Evolutionary conservation across 2,329 filamentous ascomycete species (phyloP).

Genomic region (Fusarium continuum): DNA sequence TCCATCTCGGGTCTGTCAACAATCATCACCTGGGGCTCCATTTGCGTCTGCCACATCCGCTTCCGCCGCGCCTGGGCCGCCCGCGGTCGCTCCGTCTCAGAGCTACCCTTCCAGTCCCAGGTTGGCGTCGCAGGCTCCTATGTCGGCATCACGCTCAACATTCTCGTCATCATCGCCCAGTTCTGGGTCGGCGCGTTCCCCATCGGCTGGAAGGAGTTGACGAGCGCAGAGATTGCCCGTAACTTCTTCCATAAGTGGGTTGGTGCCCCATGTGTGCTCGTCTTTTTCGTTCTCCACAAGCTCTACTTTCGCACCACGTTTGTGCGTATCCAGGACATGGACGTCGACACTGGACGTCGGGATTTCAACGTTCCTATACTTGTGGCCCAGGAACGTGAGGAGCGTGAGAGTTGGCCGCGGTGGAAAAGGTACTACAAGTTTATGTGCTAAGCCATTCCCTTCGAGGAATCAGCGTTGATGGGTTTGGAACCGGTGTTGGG

Average conservation of each 20-base stretch:
- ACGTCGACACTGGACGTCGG: conserved; percentile 83
- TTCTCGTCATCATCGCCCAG: conserved; percentile 79
- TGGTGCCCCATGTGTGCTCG: conserved; percentile 72
- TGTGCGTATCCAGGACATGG: conserved; percentile 78
- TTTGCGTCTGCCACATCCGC: conserved; percentile 90
- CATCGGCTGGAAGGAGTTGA: conserved; percentile 63
- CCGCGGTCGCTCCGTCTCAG: conserved; percentile 74
- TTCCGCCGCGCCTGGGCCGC: conserved; percentile 83
- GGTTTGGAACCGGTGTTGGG: neutral
- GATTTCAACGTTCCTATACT: conserved; percentile 85
- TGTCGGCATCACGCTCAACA: conserved; percentile 79
- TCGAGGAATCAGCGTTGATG: neutral
- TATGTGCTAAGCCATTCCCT: conserved; percentile 63
- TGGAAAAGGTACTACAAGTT: conserved; percentile 83
- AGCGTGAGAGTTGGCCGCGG: conserved; percentile 73
- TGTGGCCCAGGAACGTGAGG: conserved; percentile 80
- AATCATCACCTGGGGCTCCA: conserved; percentile 83
- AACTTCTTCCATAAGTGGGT: conserved; percentile 80
- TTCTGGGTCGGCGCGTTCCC: conserved; percentile 90
- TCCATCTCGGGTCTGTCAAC: conserved; percentile 77
- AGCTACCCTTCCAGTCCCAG: conserved; percentile 84
- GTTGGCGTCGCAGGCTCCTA: conserved; percentile 83
- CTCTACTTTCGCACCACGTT: conserved; percentile 74
- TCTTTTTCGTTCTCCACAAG: conserved; percentile 80
- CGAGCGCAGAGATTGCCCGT: conserved; percentile 58